Evolutionary conservation across 1,139 yeast genomes (phyloP), one percentile per base, ranked within the genome.

Genomic region (Debaryomycetaceae sp.): DNA sequence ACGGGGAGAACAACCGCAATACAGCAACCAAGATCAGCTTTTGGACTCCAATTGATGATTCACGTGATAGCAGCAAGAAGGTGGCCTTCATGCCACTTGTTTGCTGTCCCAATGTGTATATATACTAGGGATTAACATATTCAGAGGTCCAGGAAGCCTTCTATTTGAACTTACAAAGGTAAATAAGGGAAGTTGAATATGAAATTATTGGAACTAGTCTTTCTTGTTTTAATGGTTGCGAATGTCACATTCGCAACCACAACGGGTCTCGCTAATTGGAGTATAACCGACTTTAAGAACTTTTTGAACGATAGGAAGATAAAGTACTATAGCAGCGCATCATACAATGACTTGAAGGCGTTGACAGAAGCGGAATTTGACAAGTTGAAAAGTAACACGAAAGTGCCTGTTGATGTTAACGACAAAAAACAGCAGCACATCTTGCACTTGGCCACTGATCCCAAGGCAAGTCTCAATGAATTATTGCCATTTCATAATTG

Each of bases 261-360:
- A n/a, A 17, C 30, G 13, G 45, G 44, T 14, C 47, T 52, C 31
- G 39, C 47, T 11, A 42, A 46, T 15, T 61, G 65, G 64, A 55
- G 54, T 35, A 45, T 43, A 30, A 50, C 48, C 26, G 67, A 62
- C 36, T 40, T 62, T 17, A 56, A 56, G 41, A 59, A 60, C 34
- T 62, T 62, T 39, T 55, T 61, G 36, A 51, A 50, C 30, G 79
- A 74, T 46, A 65, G 73, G 31, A 57, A 61, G 22, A 52, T 64
- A 16, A 48, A 54, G 30, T 42, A 56, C 36, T 56, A 58, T 17
- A 50, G 53, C 17, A 39, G 43, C 17, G 42, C 52, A 11, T 47
- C 59, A 4, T 40, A 58, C 28, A 61, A 63, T 1, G 65, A 69
- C 36, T 50, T 74, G 46, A 62, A 62, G 36, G 52, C 56, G 9